phyloP scores from a whole-genome alignment of 2,329 filamentous ascomycete species.

The Plectosphaerella plurivora region DNA sequence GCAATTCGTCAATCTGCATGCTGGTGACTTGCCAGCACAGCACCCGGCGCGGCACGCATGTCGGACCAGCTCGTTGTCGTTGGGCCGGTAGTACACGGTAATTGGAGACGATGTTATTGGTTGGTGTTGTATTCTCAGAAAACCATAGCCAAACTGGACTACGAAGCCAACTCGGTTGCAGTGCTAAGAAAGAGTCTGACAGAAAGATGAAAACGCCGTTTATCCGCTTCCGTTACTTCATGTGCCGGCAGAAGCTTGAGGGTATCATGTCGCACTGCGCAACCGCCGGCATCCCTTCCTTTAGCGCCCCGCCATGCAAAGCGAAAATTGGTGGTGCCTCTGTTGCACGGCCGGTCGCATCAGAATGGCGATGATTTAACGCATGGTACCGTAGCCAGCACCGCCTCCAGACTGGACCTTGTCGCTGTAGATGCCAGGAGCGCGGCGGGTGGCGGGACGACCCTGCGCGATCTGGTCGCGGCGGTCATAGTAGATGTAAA shows the following conservation, averaged over 20 bases:
- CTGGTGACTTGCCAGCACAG: background rate
- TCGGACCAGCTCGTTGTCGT: background rate
- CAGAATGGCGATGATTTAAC: conserved; percentile 13
- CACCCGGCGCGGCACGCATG: background rate
- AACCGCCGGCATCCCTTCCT: background rate
- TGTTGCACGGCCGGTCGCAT: background rate
- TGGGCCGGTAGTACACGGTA: no score
- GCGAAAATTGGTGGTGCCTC: background rate
- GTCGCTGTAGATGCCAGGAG: conserved; percentile 68
- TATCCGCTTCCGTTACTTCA: background rate
- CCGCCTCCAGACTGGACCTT: conserved; percentile 66
- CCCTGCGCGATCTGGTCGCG: conserved; percentile 59
- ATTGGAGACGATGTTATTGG: no score
- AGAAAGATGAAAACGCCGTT: no score
- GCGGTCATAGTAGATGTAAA: conserved; percentile 79
- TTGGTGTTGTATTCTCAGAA: no score
- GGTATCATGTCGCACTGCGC: background rate
- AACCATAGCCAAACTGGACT: no score
- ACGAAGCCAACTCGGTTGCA: no score
- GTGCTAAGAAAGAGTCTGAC: no score
- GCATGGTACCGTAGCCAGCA: conserved; percentile 55
- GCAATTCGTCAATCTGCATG: background rate
- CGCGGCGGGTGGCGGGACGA: conserved; percentile 44
- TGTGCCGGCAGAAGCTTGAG: background rate
- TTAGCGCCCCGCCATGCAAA: no score